These are phyloP conservation scores for Debaryomyces hansenii DNA, from an alignment of 805 yeast genomes.

Conservation along the genomic window DNA sequence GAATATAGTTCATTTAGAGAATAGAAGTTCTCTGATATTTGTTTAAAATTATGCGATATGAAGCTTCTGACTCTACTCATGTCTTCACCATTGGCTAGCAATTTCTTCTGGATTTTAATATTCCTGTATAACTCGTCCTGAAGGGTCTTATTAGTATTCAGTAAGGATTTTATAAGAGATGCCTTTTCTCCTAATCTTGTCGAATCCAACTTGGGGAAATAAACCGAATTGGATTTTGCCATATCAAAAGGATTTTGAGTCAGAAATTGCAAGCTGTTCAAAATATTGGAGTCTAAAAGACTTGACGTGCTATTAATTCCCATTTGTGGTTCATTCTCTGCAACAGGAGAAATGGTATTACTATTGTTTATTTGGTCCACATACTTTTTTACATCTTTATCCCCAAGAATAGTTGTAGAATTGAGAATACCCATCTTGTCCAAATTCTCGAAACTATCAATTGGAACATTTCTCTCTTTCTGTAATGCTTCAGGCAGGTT, in stretches of 20 bases:
- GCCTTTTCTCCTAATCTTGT: not conserved
- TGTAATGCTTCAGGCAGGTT: slow-evolving; percentile 10
- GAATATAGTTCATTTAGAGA: slow-evolving; percentile 48
- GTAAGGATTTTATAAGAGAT: slow-evolving; percentile 12
- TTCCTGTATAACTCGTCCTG: slow-evolving; percentile 20
- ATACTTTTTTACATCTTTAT: not conserved
- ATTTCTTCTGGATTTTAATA: slow-evolving; percentile 21
- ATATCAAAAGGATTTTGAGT: not conserved
- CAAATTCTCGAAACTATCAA: not conserved
- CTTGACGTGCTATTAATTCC: not conserved
- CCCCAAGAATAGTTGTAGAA: slow-evolving; percentile 1
- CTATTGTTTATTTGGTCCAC: not conserved
- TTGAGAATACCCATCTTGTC: not conserved
- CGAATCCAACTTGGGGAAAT: not conserved
- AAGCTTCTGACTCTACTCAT: slow-evolving; percentile 26
- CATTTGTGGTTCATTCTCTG: not conserved
- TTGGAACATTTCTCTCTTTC: not conserved
- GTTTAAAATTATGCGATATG: slow-evolving; percentile 29
- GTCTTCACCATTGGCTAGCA: slow-evolving; percentile 33
- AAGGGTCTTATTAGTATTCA: slow-evolving; percentile 9
- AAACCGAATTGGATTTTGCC: not conserved
- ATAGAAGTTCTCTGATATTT: slow-evolving; percentile 42
- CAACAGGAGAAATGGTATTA: not conserved
- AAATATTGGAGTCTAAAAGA: not conserved
- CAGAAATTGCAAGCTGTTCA: not conserved